Evolutionary conservation across 495 filamentous ascomycete genomes (phyloP).

Genomic region (Tuber indicum): DNA sequence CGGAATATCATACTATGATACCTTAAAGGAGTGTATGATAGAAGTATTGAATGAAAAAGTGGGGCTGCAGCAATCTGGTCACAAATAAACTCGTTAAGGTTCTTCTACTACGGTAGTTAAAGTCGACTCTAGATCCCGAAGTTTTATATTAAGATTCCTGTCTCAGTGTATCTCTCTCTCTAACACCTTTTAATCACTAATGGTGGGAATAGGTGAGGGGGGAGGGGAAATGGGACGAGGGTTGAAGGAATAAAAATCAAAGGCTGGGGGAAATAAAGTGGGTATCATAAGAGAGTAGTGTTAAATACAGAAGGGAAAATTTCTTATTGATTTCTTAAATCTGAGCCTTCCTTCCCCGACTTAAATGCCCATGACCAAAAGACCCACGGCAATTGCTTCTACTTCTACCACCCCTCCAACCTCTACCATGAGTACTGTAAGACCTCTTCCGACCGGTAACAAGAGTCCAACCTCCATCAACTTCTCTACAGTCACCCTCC

Average conservation of each 20-base stretch:
- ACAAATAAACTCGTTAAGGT: neutral
- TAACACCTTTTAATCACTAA: neutral
- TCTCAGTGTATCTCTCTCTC: neutral
- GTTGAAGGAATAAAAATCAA: neutral
- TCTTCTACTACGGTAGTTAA: neutral
- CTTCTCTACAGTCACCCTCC: constrained; percentile 41
- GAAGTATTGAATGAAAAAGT: neutral
- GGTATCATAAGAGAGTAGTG: neutral
- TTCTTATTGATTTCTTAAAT: neutral
- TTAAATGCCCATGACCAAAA: neutral
- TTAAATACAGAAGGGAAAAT: neutral
- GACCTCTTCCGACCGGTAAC: neutral
- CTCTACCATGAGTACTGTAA: neutral
- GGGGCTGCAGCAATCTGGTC: neutral
- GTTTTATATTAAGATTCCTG: neutral
- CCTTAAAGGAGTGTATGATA: neutral
- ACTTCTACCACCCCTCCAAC: neutral
- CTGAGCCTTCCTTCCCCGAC: neutral
- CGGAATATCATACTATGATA: neutral
- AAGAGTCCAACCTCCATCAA: constrained; percentile 16
- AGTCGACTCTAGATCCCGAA: neutral
- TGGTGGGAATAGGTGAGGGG: neutral
- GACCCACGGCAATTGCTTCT: neutral
- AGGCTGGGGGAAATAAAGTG: neutral
- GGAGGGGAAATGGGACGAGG: neutral